Evolutionary conservation across 2,329 filamentous ascomycete species (phyloP).

Genomic region (Chaetomium sp.): DNA sequence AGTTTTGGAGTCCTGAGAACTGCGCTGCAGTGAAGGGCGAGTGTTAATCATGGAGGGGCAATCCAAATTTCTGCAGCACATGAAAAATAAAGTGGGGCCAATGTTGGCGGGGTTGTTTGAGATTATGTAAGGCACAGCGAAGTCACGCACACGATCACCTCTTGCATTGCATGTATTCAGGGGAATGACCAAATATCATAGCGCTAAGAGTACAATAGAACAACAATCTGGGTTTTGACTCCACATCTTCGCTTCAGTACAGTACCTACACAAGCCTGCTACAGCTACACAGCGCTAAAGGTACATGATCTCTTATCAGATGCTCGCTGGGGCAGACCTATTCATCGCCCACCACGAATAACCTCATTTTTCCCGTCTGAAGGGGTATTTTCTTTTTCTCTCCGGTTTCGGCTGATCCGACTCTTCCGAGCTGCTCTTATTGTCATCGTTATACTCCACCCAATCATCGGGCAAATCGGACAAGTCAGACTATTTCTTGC

Average conservation of each 20-base stretch:
- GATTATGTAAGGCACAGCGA: constrained; percentile 9
- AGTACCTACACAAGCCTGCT: constrained; percentile 1
- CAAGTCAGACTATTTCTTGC: constrained; percentile 53
- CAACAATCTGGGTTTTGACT: too few relatives aligned
- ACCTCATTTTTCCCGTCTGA: too few relatives aligned
- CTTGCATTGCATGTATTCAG: too few relatives aligned
- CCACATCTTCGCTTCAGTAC: background rate
- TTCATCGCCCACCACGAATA: too few relatives aligned
- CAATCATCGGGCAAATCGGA: background rate
- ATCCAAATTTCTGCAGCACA: constrained; percentile 2
- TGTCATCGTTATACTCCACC: background rate
- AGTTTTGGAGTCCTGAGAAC: too few relatives aligned
- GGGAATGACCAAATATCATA: too few relatives aligned
- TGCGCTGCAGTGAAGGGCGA: background rate
- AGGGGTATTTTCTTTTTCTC: too few relatives aligned
- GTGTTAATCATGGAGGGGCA: constrained; percentile 6
- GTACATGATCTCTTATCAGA: background rate
- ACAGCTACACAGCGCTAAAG: background rate
- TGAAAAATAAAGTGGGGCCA: constrained; percentile 11
- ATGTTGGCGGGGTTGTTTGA: constrained; percentile 5
- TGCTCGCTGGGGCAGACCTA: background rate
- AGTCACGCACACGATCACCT: background rate
- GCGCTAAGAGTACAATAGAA: too few relatives aligned
- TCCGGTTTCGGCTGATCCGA: too few relatives aligned
- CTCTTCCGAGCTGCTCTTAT: background rate